Percentiles rank a stretch among this genome's conserved stretches.
These are phyloP conservation scores for Blastocladiella emersonii DNA, from an alignment of 371 early-diverging fungal species.

Conservation along the genomic window DNA sequence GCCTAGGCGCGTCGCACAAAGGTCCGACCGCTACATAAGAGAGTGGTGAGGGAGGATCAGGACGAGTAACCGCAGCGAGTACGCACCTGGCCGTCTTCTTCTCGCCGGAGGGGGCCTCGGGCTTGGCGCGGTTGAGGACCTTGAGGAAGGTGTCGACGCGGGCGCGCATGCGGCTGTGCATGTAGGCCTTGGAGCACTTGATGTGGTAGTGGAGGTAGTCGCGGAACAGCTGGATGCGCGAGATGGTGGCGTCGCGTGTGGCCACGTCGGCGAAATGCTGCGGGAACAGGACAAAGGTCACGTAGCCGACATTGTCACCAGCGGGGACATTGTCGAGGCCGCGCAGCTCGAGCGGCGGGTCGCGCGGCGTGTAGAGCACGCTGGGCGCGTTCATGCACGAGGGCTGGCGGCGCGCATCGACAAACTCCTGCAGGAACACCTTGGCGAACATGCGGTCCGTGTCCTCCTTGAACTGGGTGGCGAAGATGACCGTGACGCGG, in stretches of 20 bases:
- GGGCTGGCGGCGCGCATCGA: constrained; percentile 85
- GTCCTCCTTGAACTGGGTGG: constrained; percentile 90
- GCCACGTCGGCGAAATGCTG: constrained; percentile 63
- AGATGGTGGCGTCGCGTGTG: constrained; percentile 72
- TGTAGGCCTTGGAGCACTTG: constrained; percentile 95
- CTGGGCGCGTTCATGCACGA: constrained; percentile 88
- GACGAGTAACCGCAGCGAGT: not conserved
- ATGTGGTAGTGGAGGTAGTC: constrained; percentile 98
- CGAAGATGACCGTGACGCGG: constrained; percentile 92
- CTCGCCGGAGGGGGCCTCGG: constrained; percentile 60
- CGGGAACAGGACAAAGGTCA: constrained; percentile 94
- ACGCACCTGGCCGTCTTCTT: constrained; percentile 67
- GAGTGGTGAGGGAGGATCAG: no score
- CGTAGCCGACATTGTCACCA: constrained; percentile 67
- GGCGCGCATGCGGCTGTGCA: constrained; percentile 95
- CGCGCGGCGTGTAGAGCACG: constrained; percentile 80
- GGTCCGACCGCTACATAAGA: not conserved
- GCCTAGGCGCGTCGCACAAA: not conserved
- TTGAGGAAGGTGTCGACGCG: constrained; percentile 90
- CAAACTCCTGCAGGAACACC: constrained; percentile 97
- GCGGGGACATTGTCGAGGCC: constrained; percentile 56
- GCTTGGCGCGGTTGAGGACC: constrained; percentile 94
- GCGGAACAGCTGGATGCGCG: constrained; percentile 87
- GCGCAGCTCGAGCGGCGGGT: constrained; percentile 87
- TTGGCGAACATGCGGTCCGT: constrained; percentile 88